Percentiles rank a stretch among this genome's conserved stretches.
phyloP scores from a whole-genome alignment of 2,329 filamentous ascomycete species.

The Zelopaecilomyces penicillatus region DNA sequence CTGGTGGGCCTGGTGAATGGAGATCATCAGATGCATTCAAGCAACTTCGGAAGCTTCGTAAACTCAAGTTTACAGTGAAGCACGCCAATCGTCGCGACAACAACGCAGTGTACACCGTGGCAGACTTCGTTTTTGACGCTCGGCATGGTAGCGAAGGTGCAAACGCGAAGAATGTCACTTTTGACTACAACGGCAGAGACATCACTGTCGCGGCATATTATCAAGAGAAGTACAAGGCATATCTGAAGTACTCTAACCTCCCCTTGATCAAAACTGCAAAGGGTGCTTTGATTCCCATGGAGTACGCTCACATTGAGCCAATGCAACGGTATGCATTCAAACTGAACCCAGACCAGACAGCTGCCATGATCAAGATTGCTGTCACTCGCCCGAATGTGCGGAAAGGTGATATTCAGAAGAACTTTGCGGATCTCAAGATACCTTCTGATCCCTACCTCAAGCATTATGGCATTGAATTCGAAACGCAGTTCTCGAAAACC shows the following conservation, averaged over 20 bases:
- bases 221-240: conserved; percentile 42
- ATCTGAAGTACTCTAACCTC: conserved; percentile 37
- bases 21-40: conserved; percentile 44
- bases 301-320: conserved; percentile 43
- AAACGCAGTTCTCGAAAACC: conserved; percentile 52
- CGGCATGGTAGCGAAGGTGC: conserved; percentile 37
- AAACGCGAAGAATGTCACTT: conserved; percentile 43
- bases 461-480: conserved; percentile 67
- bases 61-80: conserved; percentile 47
- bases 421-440: conserved; percentile 52
- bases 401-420: conserved; percentile 50
- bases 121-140: conserved; percentile 40
- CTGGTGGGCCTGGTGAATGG: conserved; percentile 15
- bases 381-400: conserved; percentile 68
- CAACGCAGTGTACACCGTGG: conserved; percentile 43
- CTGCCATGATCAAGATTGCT: conserved; percentile 86
- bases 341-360: conserved; percentile 56
- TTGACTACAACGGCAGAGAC: conserved; percentile 42
- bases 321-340: conserved; percentile 58
- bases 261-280: conserved; percentile 52
- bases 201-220: conserved; percentile 49
- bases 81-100: conserved; percentile 37
- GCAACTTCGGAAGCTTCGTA: conserved; percentile 43
- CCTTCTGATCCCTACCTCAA: conserved; percentile 63
- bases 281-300: conserved; percentile 51